A percentile compares a stretch with the other conserved stretches of the same genome.
These are phyloP conservation scores for Teratosphaeria pseudoeucalypti DNA, from an alignment of 2,329 filamentous ascomycete species.

Conservation along the genomic window DNA sequence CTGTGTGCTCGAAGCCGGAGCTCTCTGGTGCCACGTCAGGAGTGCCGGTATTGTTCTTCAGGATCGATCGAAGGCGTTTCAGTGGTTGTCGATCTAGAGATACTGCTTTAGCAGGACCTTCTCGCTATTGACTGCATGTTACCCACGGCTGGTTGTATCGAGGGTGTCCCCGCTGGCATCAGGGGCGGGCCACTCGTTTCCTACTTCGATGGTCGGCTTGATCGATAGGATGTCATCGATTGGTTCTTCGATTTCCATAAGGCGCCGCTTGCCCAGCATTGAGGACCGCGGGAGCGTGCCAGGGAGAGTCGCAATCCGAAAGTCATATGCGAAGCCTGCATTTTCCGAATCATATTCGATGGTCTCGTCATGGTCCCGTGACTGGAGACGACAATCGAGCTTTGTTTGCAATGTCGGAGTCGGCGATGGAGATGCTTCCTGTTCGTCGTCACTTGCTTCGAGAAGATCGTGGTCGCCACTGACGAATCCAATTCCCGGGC, in stretches of 20 bases:
- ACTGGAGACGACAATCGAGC: background rate
- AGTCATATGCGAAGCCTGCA: background rate
- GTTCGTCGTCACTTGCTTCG: background rate
- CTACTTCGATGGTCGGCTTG: background rate
- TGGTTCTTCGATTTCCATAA: constrained; percentile 18
- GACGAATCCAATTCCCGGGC: background rate
- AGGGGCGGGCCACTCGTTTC: background rate
- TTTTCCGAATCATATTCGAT: background rate
- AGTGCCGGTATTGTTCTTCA: constrained; percentile 10
- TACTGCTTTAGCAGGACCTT: background rate
- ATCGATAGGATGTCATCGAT: constrained; percentile 8
- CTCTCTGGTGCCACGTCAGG: constrained; percentile 3
- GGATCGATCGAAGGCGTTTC: constrained; percentile 13
- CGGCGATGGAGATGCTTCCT: background rate
- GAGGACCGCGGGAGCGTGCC: constrained; percentile 1
- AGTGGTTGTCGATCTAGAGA: background rate
- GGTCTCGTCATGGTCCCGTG: background rate
- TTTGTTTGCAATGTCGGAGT: background rate
- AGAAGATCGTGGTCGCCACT: background rate
- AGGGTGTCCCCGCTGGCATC: background rate
- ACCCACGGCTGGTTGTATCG: background rate
- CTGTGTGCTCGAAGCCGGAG: constrained; percentile 11
- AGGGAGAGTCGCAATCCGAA: background rate
- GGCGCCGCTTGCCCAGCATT: background rate
- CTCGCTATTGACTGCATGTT: background rate